phyloP scores from a whole-genome alignment of 768 basidiomycete species.

The Porphyrellus cyaneotinctus region DNA sequence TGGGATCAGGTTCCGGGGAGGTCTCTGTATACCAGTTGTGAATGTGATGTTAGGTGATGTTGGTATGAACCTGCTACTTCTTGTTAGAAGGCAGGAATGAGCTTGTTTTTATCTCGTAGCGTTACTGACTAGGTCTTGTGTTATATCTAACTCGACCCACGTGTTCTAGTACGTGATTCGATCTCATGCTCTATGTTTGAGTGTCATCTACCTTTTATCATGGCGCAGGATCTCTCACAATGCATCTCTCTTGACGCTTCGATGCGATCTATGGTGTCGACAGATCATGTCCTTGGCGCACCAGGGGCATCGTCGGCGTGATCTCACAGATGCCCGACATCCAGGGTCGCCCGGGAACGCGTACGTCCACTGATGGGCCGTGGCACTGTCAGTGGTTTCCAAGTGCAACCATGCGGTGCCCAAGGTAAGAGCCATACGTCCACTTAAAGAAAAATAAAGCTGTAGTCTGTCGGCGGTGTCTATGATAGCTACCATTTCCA shows the following conservation, averaged over 20 bases:
- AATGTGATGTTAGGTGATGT: background rate
- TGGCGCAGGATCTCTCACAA: conserved; percentile 2
- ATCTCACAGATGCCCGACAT: background rate
- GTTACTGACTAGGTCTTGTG: background rate
- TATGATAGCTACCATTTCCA: background rate
- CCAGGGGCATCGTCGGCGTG: background rate
- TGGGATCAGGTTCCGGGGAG: conserved; percentile 48
- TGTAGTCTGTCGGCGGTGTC: background rate
- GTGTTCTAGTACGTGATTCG: conserved; percentile 7
- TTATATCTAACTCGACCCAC: background rate
- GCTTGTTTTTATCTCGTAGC: background rate
- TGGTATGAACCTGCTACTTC: background rate
- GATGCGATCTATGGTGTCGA: conserved; percentile 3
- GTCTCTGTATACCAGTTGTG: conserved; percentile 35
- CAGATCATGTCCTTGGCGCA: conserved; percentile 4
- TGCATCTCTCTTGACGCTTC: background rate
- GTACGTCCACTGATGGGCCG: background rate
- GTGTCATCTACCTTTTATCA: conserved; percentile 3
- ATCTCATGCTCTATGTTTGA: background rate
- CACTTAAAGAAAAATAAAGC: background rate
- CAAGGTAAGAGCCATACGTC: background rate
- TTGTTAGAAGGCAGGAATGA: conserved; percentile 1
- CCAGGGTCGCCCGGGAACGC: background rate
- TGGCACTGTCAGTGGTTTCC: background rate
- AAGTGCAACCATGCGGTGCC: background rate